phyloP scores from a whole-genome alignment of 2,329 filamentous ascomycete genomes.

The Ceratocystiopsis brevicomis region DNA sequence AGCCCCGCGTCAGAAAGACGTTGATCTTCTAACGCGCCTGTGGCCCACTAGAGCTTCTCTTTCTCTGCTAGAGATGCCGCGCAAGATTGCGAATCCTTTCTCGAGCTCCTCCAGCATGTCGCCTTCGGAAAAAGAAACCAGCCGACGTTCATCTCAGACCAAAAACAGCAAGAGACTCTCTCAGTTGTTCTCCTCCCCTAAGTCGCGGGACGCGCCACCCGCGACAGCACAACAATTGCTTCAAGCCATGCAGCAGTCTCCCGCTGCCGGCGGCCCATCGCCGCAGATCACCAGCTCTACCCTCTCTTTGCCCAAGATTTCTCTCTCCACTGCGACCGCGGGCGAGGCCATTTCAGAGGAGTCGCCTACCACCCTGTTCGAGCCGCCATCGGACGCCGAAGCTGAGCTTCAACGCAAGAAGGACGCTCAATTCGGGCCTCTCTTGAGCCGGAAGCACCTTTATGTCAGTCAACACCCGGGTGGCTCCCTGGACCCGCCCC shows the following conservation, averaged over 20 bases:
- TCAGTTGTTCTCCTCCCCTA: slow-evolving; percentile 67
- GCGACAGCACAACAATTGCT: slow-evolving; percentile 45
- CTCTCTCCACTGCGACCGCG: slow-evolving; percentile 66
- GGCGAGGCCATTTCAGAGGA: slow-evolving; percentile 57
- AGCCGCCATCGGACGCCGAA: slow-evolving; percentile 73
- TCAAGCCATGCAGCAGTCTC: slow-evolving; percentile 42
- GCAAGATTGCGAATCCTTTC: slow-evolving; percentile 39
- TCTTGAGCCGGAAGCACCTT: slow-evolving; percentile 61
- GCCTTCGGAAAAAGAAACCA: slow-evolving; percentile 28
- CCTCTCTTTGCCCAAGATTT: slow-evolving; percentile 73
- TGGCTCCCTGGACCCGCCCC: slow-evolving; percentile 56
- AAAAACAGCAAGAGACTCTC: slow-evolving; percentile 55
- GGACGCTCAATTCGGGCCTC: slow-evolving; percentile 81
- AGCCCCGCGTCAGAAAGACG: too few relatives aligned
- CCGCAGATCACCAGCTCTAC: slow-evolving; percentile 44
- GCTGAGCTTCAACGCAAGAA: slow-evolving; percentile 53
- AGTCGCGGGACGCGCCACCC: slow-evolving; percentile 47
- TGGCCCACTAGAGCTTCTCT: too few relatives aligned
- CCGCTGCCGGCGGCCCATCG: slow-evolving; percentile 17
- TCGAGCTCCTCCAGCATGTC: slow-evolving; percentile 29
- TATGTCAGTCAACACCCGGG: slow-evolving; percentile 82
- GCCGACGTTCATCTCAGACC: slow-evolving; percentile 40
- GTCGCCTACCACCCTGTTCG: slow-evolving; percentile 57
- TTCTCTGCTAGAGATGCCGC: slow-evolving; percentile 30
- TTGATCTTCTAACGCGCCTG: too few relatives aligned